A percentile compares a stretch with the other conserved stretches of the same genome.
These are phyloP conservation scores for Cucurbita argyrosperma DNA, from an alignment of 306 rosid species.

Conservation along the genomic window DNA sequence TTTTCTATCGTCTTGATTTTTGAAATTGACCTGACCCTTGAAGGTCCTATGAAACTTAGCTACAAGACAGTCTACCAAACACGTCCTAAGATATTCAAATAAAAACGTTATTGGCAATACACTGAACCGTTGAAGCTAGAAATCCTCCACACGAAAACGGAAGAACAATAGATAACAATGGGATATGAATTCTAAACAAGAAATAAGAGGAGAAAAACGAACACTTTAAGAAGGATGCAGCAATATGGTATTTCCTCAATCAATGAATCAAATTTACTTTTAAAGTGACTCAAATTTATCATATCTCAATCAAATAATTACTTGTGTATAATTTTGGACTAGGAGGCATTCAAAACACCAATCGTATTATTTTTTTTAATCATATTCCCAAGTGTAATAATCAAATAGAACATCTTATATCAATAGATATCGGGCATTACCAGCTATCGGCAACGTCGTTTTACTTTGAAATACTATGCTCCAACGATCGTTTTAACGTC, in stretches of 20 bases:
- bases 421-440: not conserved
- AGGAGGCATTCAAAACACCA: not conserved
- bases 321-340: not conserved
- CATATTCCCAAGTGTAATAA: not conserved
- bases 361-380: not conserved
- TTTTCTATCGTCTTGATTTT: too few relatives aligned
- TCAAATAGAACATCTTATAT: not conserved
- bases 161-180: too few relatives aligned
- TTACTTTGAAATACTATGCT: not conserved
- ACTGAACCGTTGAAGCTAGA: too few relatives aligned
- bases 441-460: not conserved
- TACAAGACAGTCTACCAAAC: too few relatives aligned
- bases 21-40: too few relatives aligned
- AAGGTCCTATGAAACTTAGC: too few relatives aligned
- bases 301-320: not conserved
- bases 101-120: too few relatives aligned
- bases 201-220: too few relatives aligned
- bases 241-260: not conserved
- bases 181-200: too few relatives aligned
- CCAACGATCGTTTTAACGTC: not conserved
- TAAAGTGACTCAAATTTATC: not conserved
- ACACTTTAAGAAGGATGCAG: not conserved
- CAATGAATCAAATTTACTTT: not conserved
- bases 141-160: too few relatives aligned
- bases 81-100: too few relatives aligned